Evolutionary conservation across 176 grass and related monocot genomes (phyloP).

Genomic region (Eleusine coracana): DNA sequence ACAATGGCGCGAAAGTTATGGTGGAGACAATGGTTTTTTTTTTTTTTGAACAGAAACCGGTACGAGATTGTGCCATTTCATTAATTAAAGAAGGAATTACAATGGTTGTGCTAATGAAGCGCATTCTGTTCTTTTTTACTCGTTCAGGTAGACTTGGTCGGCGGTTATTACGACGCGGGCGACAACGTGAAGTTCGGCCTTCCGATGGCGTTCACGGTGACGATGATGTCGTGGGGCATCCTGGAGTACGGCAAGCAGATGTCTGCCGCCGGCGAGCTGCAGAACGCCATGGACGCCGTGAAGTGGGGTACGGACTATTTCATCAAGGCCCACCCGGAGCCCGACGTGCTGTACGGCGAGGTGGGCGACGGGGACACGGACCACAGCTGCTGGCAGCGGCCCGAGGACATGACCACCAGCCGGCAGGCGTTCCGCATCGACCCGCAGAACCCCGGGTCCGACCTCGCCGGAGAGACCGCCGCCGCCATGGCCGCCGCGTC

Average conservation of each 20-base stretch:
- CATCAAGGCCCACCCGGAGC: conserved; percentile 91
- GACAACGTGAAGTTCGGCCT: conserved; percentile 96
- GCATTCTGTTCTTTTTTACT: background rate
- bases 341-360: conserved; percentile 88
- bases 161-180: conserved; percentile 89
- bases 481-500: conserved; percentile 84
- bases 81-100: no score
- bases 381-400: conserved; percentile 89
- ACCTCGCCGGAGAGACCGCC: conserved; percentile 85
- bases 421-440: conserved; percentile 82
- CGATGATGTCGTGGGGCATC: conserved; percentile 95
- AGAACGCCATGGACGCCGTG: conserved; percentile 85
- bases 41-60: no score
- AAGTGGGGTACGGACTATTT: conserved; percentile 98
- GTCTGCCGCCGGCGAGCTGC: conserved; percentile 64
- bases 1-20: no score
- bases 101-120: background rate
- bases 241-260: conserved; percentile 90
- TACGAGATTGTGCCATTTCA: no score
- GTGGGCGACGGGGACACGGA: conserved; percentile 89
- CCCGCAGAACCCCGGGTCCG: conserved; percentile 72
- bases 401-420: conserved; percentile 94
- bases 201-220: conserved; percentile 96
- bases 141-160: conserved; percentile 78
- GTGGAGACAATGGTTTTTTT: background rate